Percentiles rank a stretch among this genome's conserved stretches.
Conservation (phyloP, 768 basidiomycete genomes). For the Leucosporidium yakuticum region DNA sequence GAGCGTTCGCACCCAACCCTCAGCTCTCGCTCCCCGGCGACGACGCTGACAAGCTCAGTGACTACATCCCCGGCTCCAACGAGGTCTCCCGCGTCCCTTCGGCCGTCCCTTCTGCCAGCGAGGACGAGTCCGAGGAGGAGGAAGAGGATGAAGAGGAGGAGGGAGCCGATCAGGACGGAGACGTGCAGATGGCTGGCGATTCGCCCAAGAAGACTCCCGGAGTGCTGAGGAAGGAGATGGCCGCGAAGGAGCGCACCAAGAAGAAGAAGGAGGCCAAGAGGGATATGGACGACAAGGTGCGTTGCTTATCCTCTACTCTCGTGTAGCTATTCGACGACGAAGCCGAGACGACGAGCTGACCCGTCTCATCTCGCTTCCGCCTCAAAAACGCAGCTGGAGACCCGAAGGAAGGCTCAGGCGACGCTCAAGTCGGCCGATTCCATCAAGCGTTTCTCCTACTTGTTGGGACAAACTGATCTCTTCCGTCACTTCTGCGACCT, state of each 20-base stretch:
- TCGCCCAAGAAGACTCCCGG: conserved; percentile 2
- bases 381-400: conserved; percentile 13
- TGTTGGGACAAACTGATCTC: conserved; percentile 95
- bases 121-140: conserved; percentile 64
- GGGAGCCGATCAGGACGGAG: conserved; percentile 25
- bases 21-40: not conserved
- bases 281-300: conserved; percentile 21
- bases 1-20: not conserved
- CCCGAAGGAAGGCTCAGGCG: conserved; percentile 15
- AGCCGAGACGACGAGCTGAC: not conserved
- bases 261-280: conserved; percentile 23
- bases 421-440: conserved; percentile 70
- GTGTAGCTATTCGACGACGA: not conserved
- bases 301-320: not conserved
- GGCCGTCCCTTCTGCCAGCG: conserved; percentile 50
- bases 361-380: not conserved
- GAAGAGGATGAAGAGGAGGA: conserved; percentile 43
- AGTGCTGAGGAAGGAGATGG: conserved; percentile 5
- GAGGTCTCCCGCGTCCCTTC: conserved; percentile 75
- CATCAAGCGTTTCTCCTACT: conserved; percentile 91
- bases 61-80: conserved; percentile 75
- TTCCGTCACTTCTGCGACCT: conserved; percentile 98
- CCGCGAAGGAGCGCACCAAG: conserved; percentile 2
- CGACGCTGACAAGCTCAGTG: conserved; percentile 74
- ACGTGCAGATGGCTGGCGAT: not conserved